Percentiles rank a stretch among this genome's conserved stretches.
Evolutionary conservation across 208 protist genomes (phyloP).

Genomic region (Trypanosoma vivax): DNA sequence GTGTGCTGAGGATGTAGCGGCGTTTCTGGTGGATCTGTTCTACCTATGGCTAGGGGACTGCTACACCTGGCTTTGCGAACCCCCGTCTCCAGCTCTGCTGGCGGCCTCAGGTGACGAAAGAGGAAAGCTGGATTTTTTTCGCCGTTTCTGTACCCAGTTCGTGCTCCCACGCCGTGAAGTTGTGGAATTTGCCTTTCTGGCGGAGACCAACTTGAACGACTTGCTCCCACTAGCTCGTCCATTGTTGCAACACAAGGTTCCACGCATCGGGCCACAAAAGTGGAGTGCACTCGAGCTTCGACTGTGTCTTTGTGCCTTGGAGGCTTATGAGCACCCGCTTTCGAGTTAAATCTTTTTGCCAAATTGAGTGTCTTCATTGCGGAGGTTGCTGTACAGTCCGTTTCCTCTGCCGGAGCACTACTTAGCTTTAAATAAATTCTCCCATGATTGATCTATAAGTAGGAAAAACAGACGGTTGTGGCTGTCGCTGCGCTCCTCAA

Average conservation of each 20-base stretch:
- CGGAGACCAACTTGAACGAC: conserved; percentile 25
- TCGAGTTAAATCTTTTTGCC: background rate
- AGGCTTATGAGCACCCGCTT: conserved; percentile 30
- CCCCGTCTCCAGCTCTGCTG: conserved; percentile 32
- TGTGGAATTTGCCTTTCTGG: conserved; percentile 26
- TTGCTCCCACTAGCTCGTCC: conserved; percentile 23
- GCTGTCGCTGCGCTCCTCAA: no score
- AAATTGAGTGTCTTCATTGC: no score
- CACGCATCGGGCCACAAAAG: conserved; percentile 42
- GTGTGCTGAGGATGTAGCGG: conserved; percentile 25
- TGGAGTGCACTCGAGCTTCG: conserved; percentile 58
- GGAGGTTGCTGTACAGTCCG: no score
- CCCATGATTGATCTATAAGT: no score
- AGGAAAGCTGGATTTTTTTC: conserved; percentile 28
- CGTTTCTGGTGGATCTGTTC: conserved; percentile 43
- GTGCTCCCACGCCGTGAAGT: conserved; percentile 22
- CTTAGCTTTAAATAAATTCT: no score
- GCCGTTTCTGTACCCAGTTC: conserved; percentile 30
- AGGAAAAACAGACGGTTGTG: no score
- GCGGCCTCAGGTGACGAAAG: background rate
- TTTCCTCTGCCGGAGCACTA: no score
- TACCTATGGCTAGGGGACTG: conserved; percentile 60
- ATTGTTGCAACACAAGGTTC: conserved; percentile 22
- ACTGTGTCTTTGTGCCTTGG: conserved; percentile 32
- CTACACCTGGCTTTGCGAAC: conserved; percentile 47